Base-by-base conservation (phyloP, 306 rosid species). In the Quercus ilex region DNA sequence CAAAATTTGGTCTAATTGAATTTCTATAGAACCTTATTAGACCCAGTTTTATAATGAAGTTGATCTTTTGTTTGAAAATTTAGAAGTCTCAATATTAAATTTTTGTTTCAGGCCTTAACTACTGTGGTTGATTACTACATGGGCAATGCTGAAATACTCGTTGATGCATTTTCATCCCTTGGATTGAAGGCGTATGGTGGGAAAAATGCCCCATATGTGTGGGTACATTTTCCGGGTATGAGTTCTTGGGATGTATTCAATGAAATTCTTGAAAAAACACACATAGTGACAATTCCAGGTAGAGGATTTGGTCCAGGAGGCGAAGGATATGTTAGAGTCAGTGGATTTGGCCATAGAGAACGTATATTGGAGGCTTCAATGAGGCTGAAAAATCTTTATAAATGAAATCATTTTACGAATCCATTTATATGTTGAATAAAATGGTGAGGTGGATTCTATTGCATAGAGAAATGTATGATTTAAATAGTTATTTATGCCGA, bases 271-370 rank as follows among this genome's bases (percentile, higher is more conserved):
- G 83, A 84, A 56, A 88, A 64, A 74, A 79, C 92, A 20, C 83
- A 90, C 67, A 84, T 92, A 18, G 83, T 92, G 49, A 92, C 97
- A n/a, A 77, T 90, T 55, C 97, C 94, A 0, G 97, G 97, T 0
- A 70, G 77, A 12, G 97, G 94, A 19, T 90, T 92, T 62, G 97
- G 94, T n/a, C 94, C 97, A n/a, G 89, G 75, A 11, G 94, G 94
- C 9, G 92, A 90, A 74, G 89, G 73, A 55, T 87, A 83, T 43
- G 55, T 92, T 18, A 76, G 97, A 75, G 76, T 92, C 17, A 85
- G 97, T 76, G 87, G 90, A 0, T 90, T 92, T 74, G 91, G 91
- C 73, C 87, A 41, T 3, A 85, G 87, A 72, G 86, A 88, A 56
- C 20, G 46, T 28, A 76, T 89, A 15, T 20, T 89, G 63, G 97